Evolutionary conservation across 2,329 filamentous ascomycete species (phyloP).

Genomic region (Nigrospora oryzae): DNA sequence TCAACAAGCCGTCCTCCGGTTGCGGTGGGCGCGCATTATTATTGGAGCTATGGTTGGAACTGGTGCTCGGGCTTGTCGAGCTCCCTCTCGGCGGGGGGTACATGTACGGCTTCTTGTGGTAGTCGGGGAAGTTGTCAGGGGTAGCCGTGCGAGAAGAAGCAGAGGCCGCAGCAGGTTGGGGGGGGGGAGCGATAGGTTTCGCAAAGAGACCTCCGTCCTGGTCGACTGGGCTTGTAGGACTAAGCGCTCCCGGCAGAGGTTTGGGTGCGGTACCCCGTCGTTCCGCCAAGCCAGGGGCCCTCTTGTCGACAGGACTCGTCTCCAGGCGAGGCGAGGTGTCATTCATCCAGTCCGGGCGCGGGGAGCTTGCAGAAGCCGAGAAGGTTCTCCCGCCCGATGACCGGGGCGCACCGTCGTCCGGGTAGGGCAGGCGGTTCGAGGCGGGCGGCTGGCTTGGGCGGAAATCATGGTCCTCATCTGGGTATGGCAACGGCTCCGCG

Average conservation of each 20-base stretch:
- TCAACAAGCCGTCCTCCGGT: conserved; percentile 21
- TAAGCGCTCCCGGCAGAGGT: conserved; percentile 54
- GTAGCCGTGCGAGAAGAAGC: conserved; percentile 5
- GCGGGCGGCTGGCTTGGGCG: conserved; percentile 31
- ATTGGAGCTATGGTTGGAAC: conserved; percentile 22
- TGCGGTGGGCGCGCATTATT: conserved; percentile 20
- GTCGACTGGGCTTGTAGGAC: conserved; percentile 67
- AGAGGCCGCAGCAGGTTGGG: conserved; percentile 23
- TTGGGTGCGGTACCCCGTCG: conserved; percentile 74
- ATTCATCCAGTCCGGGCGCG: conserved; percentile 32
- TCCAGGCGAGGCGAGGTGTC: conserved; percentile 47
- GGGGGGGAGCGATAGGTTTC: conserved; percentile 44
- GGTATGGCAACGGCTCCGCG: conserved; percentile 61
- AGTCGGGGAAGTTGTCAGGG: conserved; percentile 35
- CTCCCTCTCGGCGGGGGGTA: conserved; percentile 47
- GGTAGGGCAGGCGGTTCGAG: conserved; percentile 31
- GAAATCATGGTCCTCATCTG: conserved; percentile 54
- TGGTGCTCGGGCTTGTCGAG: conserved; percentile 19
- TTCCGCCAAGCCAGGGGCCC: conserved; percentile 64
- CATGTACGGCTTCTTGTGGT: conserved; percentile 46
- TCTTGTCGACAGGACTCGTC: conserved; percentile 45
- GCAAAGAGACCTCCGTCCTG: conserved; percentile 78
- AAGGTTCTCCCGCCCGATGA: conserved; percentile 23
- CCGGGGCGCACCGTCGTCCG: conserved; percentile 26
- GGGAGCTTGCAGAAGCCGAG: conserved; percentile 20